Base-by-base conservation (phyloP, 1,284 basidiomycete species). In the Fomitopsis pinicola region DNA sequence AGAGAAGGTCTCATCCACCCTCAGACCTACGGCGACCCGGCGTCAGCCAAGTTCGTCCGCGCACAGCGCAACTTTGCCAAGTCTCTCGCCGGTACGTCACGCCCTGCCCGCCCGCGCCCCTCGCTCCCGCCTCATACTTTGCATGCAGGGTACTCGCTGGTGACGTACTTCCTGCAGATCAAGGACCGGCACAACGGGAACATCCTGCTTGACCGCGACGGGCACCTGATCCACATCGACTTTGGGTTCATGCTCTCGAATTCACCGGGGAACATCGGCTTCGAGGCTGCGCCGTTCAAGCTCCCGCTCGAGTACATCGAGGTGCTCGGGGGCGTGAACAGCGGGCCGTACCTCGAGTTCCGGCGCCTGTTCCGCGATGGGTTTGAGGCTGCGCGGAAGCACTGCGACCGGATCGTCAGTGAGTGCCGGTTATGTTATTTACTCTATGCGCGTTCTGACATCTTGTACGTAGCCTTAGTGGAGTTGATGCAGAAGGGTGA, bases 181-280 rank as follows among this genome's bases (percentile, higher is more conserved):
- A 99, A 99, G 76, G 97, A 99, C 76, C 86, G 97, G 28, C 97
- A 99, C 73, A 99, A 99, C 70, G 97, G 97, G 53, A 99, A 99
- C 73, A 99, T 99, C 62, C 84, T 99, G 4, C 80, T 99, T 42
- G 97, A 99, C 75, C 86, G 94, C 58, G 93, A 97, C 55, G 97
- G 97, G 0, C 96, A 97, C 69, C 79, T 97, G 17, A 87, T 97
- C 62, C 94, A 98, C 75, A 98, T 98, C 67, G 97, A 99, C 76
- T 99, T 99, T 74, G 97, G 97, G 0, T 99, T 99, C 79, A 97
- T 99, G 84, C 84, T 99, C 57, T 93, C 91, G 42, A 97, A 98
- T 74, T 95, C 95, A 5, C 97, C 97, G 0, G 97, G 97, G 14
- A 97, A 96, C 71, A 92, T 99, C 66, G 94, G 97, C 28, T 99